A percentile compares a stretch with the other conserved stretches of the same genome.
These are phyloP conservation scores for Castanopsis chinensis DNA, from an alignment of 306 rosid genomes.

Conservation along the genomic window DNA sequence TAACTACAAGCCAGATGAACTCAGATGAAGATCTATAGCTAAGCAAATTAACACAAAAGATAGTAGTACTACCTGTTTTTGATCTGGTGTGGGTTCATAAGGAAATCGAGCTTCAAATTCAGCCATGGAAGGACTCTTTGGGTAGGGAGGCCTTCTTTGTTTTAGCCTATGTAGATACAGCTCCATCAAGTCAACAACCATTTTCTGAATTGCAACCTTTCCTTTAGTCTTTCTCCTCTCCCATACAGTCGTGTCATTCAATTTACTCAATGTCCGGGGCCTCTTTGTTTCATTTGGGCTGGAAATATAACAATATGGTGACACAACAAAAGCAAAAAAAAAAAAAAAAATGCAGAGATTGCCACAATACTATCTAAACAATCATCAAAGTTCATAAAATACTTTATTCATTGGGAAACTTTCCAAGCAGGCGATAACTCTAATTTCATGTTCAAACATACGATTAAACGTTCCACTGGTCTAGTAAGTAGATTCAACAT, in stretches of 20 bases:
- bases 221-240: constrained; percentile 81
- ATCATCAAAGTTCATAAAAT: too few relatives aligned
- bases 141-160: constrained; percentile 82
- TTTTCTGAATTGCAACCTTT: constrained; percentile 90
- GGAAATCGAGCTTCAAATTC: constrained; percentile 66
- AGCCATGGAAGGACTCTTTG: constrained; percentile 43
- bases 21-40: not conserved
- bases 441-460: not conserved
- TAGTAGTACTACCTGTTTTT: constrained; percentile 51
- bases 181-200: constrained; percentile 98
- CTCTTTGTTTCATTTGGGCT: constrained; percentile 82
- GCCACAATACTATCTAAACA: too few relatives aligned
- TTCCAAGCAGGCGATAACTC: not conserved
- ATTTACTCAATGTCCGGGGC: constrained; percentile 82
- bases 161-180: constrained; percentile 83
- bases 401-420: too few relatives aligned
- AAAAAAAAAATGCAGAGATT: not conserved
- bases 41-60: not conserved
- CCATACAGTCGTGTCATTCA: constrained; percentile 73
- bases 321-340: not conserved
- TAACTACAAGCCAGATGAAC: not conserved
- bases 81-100: constrained; percentile 84
- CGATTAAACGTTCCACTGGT: too few relatives aligned
- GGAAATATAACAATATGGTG: constrained; percentile 28
- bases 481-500: not conserved